These are phyloP conservation scores for Yarrowia sp. DNA, from an alignment of 805 yeast genomes.

Conservation along the genomic window DNA sequence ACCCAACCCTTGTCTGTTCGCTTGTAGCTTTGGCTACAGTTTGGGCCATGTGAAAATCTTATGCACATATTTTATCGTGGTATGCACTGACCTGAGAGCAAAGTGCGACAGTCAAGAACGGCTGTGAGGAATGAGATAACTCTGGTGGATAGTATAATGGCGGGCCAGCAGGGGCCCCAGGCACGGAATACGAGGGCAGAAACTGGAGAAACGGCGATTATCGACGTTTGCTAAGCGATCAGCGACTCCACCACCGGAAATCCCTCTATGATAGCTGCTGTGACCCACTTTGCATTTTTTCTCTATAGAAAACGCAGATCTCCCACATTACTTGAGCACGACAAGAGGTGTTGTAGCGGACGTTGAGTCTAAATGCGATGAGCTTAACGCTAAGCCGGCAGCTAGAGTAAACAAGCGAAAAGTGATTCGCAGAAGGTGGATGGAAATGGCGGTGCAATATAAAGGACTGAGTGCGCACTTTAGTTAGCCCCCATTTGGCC, in stretches of 20 bases:
- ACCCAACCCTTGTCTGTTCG: conserved; percentile 24
- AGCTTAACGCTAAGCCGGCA: conserved; percentile 17
- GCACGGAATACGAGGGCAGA: neutral
- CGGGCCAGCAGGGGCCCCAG: neutral
- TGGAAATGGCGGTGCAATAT: conserved; percentile 21
- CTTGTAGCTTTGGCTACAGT: conserved; percentile 10
- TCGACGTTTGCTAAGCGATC: too few species aligned
- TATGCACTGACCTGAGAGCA: conserved; percentile 19
- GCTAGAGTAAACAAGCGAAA: conserved; percentile 32
- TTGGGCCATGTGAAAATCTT: conserved; percentile 35
- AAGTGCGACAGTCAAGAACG: conserved; percentile 17
- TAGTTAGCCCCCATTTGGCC: conserved; percentile 26
- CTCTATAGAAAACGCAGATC: conserved; percentile 13
- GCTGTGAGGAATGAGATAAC: conserved; percentile 29
- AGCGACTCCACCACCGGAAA: neutral
- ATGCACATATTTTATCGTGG: conserved; percentile 34
- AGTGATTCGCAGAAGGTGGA: conserved; percentile 24
- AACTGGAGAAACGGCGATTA: too few species aligned
- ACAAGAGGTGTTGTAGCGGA: conserved; percentile 20
- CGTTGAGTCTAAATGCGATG: conserved; percentile 32
- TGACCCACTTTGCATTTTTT: conserved; percentile 1
- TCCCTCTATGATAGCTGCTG: neutral
- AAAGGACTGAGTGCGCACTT: conserved; percentile 27
- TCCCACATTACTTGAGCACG: conserved; percentile 21
- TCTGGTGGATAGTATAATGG: conserved; percentile 3